Base-by-base conservation (phyloP, 352 stramenopile genomes). In the Chrysophaeum taylorii region DNA sequence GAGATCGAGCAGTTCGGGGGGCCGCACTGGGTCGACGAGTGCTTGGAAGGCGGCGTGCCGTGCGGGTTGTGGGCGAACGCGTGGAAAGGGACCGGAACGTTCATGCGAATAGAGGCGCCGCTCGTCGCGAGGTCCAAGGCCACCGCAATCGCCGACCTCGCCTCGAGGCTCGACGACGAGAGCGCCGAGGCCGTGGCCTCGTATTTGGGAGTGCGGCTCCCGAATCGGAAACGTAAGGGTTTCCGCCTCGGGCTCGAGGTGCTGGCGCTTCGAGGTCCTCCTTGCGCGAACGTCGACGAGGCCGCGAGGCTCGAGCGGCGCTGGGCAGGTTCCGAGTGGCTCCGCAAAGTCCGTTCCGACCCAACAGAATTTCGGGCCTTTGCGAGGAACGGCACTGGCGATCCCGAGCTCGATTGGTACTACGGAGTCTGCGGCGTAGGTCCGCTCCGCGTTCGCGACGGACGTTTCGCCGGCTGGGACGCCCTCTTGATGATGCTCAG, bases 1-100 rank as follows among this genome's bases (percentile, higher is more conserved):
- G 52, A 63, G 52, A 23, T 63, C 25, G 52, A 63, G 52, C 52
- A 63, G 52, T 63, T 14, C 52, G 52, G 52, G 4, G 52, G 52
- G 27, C 9, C 52, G 52, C 27, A 9, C 52, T 63, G 52, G 52
- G 52, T 33, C 52, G 12, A 14, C 9, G n/a, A n/a, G n/a, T 5
- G 14, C 25, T 15, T 12, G 5, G 2, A 2, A 2, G 27, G 29
- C 27, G 25, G n/a, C 52, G 23, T 63, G 27, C n/a, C n/a, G n/a
- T 36, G 21, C 52, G 52, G 52, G 27, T 31, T 63, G 27, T 63
- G 36, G 27, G 25, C 27, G 27, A 63, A 63, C 52, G 52, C 23
- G 27, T 63, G 52, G 52, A 63, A 23, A 31, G 52, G 52, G 27
- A 63, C 52, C 9, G 52, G 52, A 15, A 15, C 39, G 7, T 36